phyloP scores from a whole-genome alignment of 306 rosid species.

The Dalbergia cultrata region DNA sequence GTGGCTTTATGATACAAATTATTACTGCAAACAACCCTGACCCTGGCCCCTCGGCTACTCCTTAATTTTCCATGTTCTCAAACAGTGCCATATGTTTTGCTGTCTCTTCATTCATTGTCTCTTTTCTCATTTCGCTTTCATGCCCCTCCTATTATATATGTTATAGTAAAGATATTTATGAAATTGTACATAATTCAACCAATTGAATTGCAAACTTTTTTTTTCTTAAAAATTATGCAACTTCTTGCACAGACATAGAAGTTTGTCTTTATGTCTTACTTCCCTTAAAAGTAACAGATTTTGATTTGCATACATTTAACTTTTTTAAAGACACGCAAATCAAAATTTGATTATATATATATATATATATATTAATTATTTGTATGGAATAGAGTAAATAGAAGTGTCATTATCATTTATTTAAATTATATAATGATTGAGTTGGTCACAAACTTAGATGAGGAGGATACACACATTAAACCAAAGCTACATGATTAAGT shows the following conservation, averaged over 20 bases:
- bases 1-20: conserved; percentile 17
- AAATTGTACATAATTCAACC: neutral
- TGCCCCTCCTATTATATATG: conserved; percentile 52
- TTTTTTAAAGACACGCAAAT: neutral
- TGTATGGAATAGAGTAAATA: neutral
- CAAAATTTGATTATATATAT: neutral
- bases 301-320: neutral
- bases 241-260: neutral
- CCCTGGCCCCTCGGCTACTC: conserved; percentile 28
- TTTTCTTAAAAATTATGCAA: neutral
- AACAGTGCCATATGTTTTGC: conserved; percentile 49
- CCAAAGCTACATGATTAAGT: neutral
- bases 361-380: too few species aligned
- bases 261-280: conserved; percentile 18
- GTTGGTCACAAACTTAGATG: conserved; percentile 1
- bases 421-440: neutral
- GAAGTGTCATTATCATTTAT: neutral
- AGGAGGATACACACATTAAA: neutral
- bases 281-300: neutral
- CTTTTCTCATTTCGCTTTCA: conserved; percentile 37
- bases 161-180: conserved; percentile 4
- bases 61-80: conserved; percentile 57
- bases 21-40: neutral
- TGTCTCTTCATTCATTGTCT: conserved; percentile 60
- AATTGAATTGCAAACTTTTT: conserved; percentile 23